These are phyloP conservation scores for Malassezia equina DNA, from an alignment of 1,284 basidiomycete species.

Conservation along the genomic window DNA sequence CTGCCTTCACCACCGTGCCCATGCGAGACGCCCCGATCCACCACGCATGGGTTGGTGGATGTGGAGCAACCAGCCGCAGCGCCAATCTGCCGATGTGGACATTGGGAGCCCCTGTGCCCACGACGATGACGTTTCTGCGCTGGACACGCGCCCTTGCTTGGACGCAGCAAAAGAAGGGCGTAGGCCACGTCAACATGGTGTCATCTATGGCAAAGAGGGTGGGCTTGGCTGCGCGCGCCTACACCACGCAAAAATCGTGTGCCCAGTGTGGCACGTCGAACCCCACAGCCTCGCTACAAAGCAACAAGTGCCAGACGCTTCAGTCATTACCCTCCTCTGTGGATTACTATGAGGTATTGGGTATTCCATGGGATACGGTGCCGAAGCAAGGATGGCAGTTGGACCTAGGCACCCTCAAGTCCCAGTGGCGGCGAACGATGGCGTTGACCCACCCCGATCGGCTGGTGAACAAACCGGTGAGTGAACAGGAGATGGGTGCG, in stretches of 20 bases:
- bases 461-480: slow-evolving; percentile 28
- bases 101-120: no score
- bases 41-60: not conserved
- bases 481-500: slow-evolving; percentile 37
- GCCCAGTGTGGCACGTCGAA: slow-evolving; percentile 7
- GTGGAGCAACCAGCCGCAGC: not conserved
- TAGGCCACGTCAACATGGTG: no score
- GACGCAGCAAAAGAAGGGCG: not conserved
- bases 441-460: slow-evolving; percentile 41
- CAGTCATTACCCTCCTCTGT: slow-evolving; percentile 26
- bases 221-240: no score
- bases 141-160: not conserved
- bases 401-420: slow-evolving; percentile 28
- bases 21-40: not conserved
- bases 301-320: slow-evolving; percentile 20
- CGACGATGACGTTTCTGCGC: not conserved
- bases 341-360: slow-evolving; percentile 36
- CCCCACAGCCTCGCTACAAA: slow-evolving; percentile 10
- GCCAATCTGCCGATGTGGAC: not conserved
- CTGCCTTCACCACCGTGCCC: not conserved
- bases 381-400: slow-evolving; percentile 32
- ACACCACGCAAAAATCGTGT: not conserved
- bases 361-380: slow-evolving; percentile 22
- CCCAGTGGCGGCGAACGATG: slow-evolving; percentile 36
- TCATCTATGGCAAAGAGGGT: not conserved